Evolutionary conservation across 805 yeast genomes (phyloP).

Genomic region (Wickerhamiella bombiphila): DNA sequence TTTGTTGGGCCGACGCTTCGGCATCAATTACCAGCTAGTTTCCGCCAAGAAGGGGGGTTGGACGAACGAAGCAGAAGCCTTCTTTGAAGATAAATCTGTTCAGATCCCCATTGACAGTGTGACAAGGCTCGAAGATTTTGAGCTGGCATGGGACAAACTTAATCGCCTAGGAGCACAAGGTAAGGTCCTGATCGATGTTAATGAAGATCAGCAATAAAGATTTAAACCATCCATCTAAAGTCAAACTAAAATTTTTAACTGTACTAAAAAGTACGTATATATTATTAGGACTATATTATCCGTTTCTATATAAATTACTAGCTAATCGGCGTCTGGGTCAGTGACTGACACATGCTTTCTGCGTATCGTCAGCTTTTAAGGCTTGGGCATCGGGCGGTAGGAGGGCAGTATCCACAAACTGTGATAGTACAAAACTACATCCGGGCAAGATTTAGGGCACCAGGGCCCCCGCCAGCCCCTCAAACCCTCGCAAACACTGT

Average conservation of each 20-base stretch:
- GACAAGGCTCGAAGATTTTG: conserved; percentile 35
- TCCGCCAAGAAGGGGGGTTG: conserved; percentile 21
- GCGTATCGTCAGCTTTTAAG: conserved; percentile 11
- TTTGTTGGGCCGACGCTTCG: conserved; percentile 20
- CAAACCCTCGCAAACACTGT: conserved; percentile 12
- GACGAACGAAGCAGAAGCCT: conserved; percentile 29
- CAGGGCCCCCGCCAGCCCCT: neutral
- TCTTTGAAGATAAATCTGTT: conserved; percentile 33
- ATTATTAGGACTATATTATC: neutral
- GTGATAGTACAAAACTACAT: conserved; percentile 5
- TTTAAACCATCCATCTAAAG: neutral
- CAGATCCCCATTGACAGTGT: conserved; percentile 40
- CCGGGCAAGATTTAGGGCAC: conserved; percentile 5
- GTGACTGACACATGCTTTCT: too few relatives aligned
- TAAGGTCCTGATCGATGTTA: conserved; percentile 36
- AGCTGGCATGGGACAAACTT: conserved; percentile 37
- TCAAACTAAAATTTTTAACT: conserved; percentile 19
- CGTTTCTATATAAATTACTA: neutral
- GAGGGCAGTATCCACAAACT: conserved; percentile 7
- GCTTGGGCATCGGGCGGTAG: conserved; percentile 11
- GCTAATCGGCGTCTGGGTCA: too few relatives aligned
- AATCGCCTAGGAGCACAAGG: conserved; percentile 43
- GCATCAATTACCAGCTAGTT: conserved; percentile 20
- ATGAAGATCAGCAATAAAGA: neutral
- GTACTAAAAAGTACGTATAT: conserved; percentile 6